Conservation (phyloP, 345 rosid species). For the Pseudoturritis turrita region DNA sequence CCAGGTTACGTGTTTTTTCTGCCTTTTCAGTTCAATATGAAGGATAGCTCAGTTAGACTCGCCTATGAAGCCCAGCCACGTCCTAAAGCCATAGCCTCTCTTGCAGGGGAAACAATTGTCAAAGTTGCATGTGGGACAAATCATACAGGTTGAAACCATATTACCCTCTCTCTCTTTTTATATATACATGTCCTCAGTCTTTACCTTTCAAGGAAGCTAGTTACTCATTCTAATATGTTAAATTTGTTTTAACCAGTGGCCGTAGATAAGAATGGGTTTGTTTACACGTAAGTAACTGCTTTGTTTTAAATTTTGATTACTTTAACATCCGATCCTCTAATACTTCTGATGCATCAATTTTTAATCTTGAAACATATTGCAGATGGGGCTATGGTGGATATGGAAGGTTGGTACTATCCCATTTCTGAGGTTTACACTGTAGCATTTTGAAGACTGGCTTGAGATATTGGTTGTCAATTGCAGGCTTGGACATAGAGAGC, state of each 20-base stretch:
- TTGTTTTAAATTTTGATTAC: neutral
- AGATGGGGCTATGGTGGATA: slow-evolving; percentile 99
- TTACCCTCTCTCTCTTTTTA: neutral
- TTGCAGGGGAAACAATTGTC: slow-evolving; percentile 76
- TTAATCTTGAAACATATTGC: slow-evolving; percentile 24
- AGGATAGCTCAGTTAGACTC: slow-evolving; percentile 87
- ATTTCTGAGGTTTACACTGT: neutral
- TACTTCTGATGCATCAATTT: neutral
- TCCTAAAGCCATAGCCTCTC: slow-evolving; percentile 72
- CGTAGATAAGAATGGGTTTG: slow-evolving; percentile 78
- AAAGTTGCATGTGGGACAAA: slow-evolving; percentile 95
- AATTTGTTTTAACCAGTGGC: slow-evolving; percentile 59
- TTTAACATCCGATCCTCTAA: neutral
- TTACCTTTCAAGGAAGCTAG: neutral
- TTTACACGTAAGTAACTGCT: slow-evolving; percentile 77
- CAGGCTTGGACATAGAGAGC: slow-evolving; percentile 99
- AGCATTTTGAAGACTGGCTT: neutral
- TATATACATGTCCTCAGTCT: neutral
- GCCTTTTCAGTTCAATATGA: slow-evolving; percentile 67
- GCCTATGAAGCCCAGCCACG: slow-evolving; percentile 96
- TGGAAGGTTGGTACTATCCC: slow-evolving; percentile 71
- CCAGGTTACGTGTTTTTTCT: neutral
- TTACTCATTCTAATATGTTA: neutral
- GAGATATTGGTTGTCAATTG: slow-evolving; percentile 19
- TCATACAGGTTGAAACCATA: slow-evolving; percentile 68